These are phyloP conservation scores for Termitomyces sp. DNA, from an alignment of 768 basidiomycete species.

Conservation along the genomic window DNA sequence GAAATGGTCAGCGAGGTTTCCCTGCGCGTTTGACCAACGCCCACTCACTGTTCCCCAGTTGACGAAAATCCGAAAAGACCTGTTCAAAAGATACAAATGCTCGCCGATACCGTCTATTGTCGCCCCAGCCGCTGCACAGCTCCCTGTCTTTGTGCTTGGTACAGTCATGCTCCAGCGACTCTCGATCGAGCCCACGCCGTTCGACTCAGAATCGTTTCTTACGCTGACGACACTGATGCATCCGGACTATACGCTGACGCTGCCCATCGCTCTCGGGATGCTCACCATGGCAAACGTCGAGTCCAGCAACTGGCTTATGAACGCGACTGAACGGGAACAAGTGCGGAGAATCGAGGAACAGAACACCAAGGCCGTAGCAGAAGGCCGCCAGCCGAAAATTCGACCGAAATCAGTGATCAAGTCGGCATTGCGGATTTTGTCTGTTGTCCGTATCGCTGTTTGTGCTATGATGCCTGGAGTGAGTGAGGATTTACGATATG, in stretches of 20 bases:
- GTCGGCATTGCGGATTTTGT: conserved; percentile 46
- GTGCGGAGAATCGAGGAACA: conserved; percentile 41
- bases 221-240: conserved; percentile 67
- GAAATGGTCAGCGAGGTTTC: conserved; percentile 34
- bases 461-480: conserved; percentile 72
- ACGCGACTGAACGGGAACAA: conserved; percentile 48
- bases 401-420: conserved; percentile 44
- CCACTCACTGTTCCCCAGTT: conserved; percentile 32
- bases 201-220: conserved; percentile 75
- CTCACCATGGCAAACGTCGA: conserved; percentile 79
- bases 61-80: conserved; percentile 45
- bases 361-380: conserved; percentile 40
- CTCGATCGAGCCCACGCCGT: conserved; percentile 54
- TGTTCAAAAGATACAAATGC: conserved; percentile 57
- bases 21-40: neutral
- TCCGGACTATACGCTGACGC: conserved; percentile 61
- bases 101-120: conserved; percentile 51
- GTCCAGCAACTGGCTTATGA: conserved; percentile 68
- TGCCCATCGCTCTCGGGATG: conserved; percentile 70
- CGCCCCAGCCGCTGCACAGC: conserved; percentile 58
- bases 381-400: conserved; percentile 40
- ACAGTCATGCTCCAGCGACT: conserved; percentile 52
- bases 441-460: conserved; percentile 62
- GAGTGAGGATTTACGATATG: conserved; percentile 17
- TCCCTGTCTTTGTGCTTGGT: conserved; percentile 68